Percentiles rank a stretch among this genome's conserved stretches.
Conservation (phyloP, 306 rosid genomes). For the Cajanus cajan region DNA sequence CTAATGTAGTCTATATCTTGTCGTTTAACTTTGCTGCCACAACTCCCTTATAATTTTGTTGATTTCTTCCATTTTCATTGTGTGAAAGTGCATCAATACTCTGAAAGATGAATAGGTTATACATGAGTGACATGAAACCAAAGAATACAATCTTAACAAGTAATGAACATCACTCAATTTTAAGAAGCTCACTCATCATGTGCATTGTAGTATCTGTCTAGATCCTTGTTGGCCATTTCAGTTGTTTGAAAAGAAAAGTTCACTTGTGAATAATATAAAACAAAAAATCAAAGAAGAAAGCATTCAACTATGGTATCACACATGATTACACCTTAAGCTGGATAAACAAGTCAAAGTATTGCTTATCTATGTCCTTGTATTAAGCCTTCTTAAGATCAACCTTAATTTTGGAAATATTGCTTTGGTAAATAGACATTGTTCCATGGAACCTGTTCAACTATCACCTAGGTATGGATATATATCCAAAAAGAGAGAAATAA, state of each 20-base stretch:
- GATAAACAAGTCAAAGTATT: constrained; percentile 84
- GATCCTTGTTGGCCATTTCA: constrained; percentile 99
- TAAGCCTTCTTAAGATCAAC: constrained; percentile 80
- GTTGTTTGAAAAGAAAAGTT: constrained; percentile 63
- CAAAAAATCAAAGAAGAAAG: background rate
- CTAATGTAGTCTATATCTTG: constrained; percentile 90
- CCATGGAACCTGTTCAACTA: constrained; percentile 81
- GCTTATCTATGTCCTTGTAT: constrained; percentile 89
- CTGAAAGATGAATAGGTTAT: constrained; percentile 64
- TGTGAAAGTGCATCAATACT: constrained; percentile 93
- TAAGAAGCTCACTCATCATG: constrained; percentile 79
- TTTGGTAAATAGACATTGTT: constrained; percentile 70
- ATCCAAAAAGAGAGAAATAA: constrained; percentile 2
- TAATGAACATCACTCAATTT: constrained; percentile 20
- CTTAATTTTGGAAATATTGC: constrained; percentile 74
- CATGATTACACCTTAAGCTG: constrained; percentile 78
- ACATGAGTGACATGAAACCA: too few species aligned
- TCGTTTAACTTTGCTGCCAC: constrained; percentile 99
- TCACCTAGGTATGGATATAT: constrained; percentile 10
- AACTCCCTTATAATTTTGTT: constrained; percentile 91
- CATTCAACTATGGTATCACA: background rate
- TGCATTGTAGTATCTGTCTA: constrained; percentile 96
- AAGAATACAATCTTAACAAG: constrained; percentile 5
- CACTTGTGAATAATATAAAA: background rate
- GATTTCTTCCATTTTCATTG: constrained; percentile 99